These are phyloP conservation scores for Acarospora socialis DNA, from an alignment of 2,329 filamentous ascomycete genomes.

Conservation along the genomic window DNA sequence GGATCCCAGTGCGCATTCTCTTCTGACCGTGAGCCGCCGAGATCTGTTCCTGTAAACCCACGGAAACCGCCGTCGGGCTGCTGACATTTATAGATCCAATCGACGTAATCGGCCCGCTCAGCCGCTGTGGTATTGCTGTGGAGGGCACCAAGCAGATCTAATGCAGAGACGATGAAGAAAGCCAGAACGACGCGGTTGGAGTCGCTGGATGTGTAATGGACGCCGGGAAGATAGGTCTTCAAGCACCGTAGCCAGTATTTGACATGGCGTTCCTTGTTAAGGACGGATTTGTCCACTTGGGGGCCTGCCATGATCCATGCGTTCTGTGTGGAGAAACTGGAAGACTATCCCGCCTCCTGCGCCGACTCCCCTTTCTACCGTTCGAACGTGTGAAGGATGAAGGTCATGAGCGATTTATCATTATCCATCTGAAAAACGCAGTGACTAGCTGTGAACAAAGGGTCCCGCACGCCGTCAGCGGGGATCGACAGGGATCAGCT, in stretches of 20 bases:
- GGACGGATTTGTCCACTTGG: constrained; percentile 18
- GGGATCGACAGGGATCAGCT: no score
- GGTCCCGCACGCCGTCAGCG: no score
- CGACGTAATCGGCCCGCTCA: constrained; percentile 42
- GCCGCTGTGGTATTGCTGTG: constrained; percentile 37
- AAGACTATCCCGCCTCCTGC: no score
- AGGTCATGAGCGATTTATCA: no score
- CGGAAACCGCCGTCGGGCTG: constrained; percentile 79
- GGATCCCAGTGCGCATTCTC: constrained; percentile 50
- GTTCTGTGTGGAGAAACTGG: constrained; percentile 1
- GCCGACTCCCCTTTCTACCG: no score
- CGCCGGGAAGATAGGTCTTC: constrained; percentile 61
- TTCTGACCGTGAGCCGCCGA: constrained; percentile 30
- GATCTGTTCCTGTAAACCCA: constrained; percentile 58
- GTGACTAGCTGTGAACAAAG: no score
- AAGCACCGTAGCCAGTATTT: constrained; percentile 90
- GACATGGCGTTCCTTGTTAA: constrained; percentile 56
- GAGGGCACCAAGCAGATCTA: constrained; percentile 62
- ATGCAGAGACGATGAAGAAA: constrained; percentile 75
- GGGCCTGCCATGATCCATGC: constrained; percentile 2
- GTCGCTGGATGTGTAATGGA: constrained; percentile 80
- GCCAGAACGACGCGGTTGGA: constrained; percentile 79
- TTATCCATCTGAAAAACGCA: no score
- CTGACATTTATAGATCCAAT: constrained; percentile 79
- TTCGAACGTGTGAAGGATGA: no score